Base-by-base conservation (phyloP, 2,329 filamentous ascomycete species). In the Trichophyton verrucosum region DNA sequence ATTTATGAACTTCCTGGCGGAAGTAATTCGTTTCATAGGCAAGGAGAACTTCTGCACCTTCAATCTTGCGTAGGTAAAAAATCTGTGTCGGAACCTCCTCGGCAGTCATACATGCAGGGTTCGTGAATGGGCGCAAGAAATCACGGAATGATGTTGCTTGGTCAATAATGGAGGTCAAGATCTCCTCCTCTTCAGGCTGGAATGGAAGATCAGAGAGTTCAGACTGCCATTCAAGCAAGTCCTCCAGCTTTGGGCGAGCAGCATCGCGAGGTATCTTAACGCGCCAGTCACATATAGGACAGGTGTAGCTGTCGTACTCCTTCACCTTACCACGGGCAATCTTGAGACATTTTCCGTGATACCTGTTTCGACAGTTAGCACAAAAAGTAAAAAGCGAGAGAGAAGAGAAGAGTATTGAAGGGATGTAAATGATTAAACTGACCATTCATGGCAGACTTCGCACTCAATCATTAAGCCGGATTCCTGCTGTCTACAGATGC, bases 391-490 rank as follows among this genome's bases (percentile, higher is more conserved):
- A 27, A 1, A 27, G 24, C 3, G 27, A 30, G 27, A 7, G 27
- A 30, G 27, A 2, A 30, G 27, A 7, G 51, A 24, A 7, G 17
- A 24, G n/a, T 15, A 20, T 57, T 55, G 27, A 8, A 6, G 27
- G 27, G 17, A 51, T 59, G n/a, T 2, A 13, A 13, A 38, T 38
- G 13, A 4, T 38, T 38, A 38, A 13, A 78, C 85, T 78, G 73
- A 91, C 94, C 94, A 99, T 77, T 99, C 94, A 69, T 96, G 92
- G 74, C 94, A 99, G 44, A 96, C 80, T 72, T 97, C 94, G 72
- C 94, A 99, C 75, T 99, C 94, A 68, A 99, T 97, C 94, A 99
- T 99, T 87, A 97, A 95, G 58, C 94, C 94, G 42, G 92, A 91
- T 74, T 99, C 94, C 5, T 90, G 84, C 64, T 86, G 89, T 62